Evolutionary conservation across 23 red algal genomes (phyloP).

Genomic region (Rhodosorus marinus): DNA sequence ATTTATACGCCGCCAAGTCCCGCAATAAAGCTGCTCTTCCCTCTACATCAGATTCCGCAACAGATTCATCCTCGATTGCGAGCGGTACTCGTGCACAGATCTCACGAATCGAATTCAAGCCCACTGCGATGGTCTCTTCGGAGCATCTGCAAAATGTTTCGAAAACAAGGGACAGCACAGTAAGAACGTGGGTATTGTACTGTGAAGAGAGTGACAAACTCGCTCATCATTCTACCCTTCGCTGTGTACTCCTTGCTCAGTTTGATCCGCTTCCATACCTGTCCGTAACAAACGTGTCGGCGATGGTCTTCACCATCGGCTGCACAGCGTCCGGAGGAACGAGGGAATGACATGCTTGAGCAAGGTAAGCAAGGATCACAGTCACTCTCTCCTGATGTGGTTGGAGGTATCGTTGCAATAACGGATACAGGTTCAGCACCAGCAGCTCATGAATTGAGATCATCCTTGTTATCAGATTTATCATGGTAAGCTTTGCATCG

Average conservation of each 20-base stretch:
- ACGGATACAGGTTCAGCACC: slow-evolving; percentile 52
- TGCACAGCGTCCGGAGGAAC: slow-evolving; percentile 69
- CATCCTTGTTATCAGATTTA: slow-evolving; percentile 53
- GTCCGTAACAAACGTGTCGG: slow-evolving; percentile 79
- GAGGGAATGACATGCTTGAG: slow-evolving; percentile 43
- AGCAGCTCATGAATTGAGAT: slow-evolving; percentile 48
- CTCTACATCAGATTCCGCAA: slow-evolving; percentile 2
- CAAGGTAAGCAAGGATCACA: slow-evolving; percentile 46
- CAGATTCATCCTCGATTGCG: slow-evolving; percentile 49
- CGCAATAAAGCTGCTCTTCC: slow-evolving; percentile 13
- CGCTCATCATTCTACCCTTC: no score
- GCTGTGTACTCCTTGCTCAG: no score
- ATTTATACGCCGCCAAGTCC: slow-evolving; percentile 60
- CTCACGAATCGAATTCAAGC: slow-evolving; percentile 71
- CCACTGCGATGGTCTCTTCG: slow-evolving; percentile 46
- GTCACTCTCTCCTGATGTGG: slow-evolving; percentile 69
- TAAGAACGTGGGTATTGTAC: no score
- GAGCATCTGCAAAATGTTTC: no score
- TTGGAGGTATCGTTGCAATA: slow-evolving; percentile 70
- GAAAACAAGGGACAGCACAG: no score
- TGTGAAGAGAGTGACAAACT: no score
- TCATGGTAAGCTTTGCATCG: slow-evolving; percentile 36
- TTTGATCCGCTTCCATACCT: no score
- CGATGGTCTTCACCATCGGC: slow-evolving; percentile 56
- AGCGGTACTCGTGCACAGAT: slow-evolving; percentile 68